Conservation (phyloP, 164 flowering plant genomes). For the Umbellularia californica region DNA sequence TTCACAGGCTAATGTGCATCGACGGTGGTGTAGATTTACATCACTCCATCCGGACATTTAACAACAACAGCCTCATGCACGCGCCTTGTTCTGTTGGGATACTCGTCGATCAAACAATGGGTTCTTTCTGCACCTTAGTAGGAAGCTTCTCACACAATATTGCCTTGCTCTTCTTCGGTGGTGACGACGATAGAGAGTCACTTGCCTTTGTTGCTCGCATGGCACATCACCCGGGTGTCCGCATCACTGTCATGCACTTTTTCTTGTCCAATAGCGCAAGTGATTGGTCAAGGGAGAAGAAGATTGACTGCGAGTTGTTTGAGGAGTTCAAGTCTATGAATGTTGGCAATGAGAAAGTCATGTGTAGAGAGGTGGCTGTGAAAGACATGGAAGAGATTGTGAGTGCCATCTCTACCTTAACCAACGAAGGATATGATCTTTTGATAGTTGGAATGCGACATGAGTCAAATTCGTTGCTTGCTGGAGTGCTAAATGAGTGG, state of each 20-base stretch:
- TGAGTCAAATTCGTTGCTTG: slow-evolving; percentile 10
- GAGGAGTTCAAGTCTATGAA: neutral
- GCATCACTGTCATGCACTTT: slow-evolving; percentile 5
- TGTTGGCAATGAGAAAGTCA: neutral
- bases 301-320: slow-evolving; percentile 20
- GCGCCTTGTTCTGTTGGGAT: slow-evolving; percentile 47
- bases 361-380: slow-evolving; percentile 26
- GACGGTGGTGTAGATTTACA: slow-evolving; percentile 1
- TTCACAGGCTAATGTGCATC: slow-evolving; percentile 15
- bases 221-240: slow-evolving; percentile 13
- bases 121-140: neutral
- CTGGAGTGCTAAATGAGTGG: slow-evolving; percentile 35
- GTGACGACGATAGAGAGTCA: slow-evolving; percentile 53
- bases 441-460: slow-evolving; percentile 49
- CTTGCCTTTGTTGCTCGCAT: slow-evolving; percentile 37
- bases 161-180: slow-evolving; percentile 14
- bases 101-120: slow-evolving; percentile 26
- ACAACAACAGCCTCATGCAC: slow-evolving; percentile 21
- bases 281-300: neutral
- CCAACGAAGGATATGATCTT: slow-evolving; percentile 21
- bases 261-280: neutral
- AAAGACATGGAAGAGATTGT: slow-evolving; percentile 22
- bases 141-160: slow-evolving; percentile 6
- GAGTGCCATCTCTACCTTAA: slow-evolving; percentile 5
- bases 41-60: slow-evolving; percentile 11